Evolutionary conservation across 2,329 filamentous ascomycete genomes (phyloP).

Genomic region (Xylaria sp.): DNA sequence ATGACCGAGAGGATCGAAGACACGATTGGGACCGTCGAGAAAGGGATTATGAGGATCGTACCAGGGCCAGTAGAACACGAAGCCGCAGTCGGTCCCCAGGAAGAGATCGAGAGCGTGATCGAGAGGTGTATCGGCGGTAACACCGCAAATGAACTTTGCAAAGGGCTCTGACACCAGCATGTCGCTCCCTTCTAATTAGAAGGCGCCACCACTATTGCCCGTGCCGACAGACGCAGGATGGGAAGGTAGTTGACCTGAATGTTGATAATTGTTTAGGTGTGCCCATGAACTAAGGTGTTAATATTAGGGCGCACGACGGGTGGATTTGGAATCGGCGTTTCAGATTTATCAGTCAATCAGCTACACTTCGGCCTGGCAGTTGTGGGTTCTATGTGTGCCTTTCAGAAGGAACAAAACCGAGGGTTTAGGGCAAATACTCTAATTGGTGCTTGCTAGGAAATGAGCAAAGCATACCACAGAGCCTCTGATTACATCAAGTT

Average conservation of each 20-base stretch:
- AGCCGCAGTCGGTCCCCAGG: conserved; percentile 60
- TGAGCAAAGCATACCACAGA: conserved; percentile 7
- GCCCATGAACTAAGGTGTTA: background rate
- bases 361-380: conserved; percentile 10
- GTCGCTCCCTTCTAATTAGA: background rate
- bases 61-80: conserved; percentile 55
- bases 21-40: conserved; percentile 55
- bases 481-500: conserved; percentile 22
- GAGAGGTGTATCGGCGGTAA: conserved; percentile 64
- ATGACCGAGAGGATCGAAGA: conserved; percentile 53
- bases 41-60: conserved; percentile 51
- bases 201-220: background rate
- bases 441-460: conserved; percentile 3
- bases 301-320: conserved; percentile 18
- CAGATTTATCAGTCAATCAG: conserved; percentile 20
- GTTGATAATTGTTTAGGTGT: conserved; percentile 19
- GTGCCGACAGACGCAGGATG: conserved; percentile 3
- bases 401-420: conserved; percentile 1
- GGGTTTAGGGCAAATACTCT: conserved; percentile 2
- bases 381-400: conserved; percentile 8
- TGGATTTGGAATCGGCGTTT: conserved; percentile 27
- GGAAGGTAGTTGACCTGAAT: conserved; percentile 18
- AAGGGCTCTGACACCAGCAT: conserved; percentile 1
- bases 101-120: conserved; percentile 52
- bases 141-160: conserved; percentile 35